phyloP scores from a whole-genome alignment of 2,329 filamentous ascomycete genomes.

The Bipolaris bicolor region DNA sequence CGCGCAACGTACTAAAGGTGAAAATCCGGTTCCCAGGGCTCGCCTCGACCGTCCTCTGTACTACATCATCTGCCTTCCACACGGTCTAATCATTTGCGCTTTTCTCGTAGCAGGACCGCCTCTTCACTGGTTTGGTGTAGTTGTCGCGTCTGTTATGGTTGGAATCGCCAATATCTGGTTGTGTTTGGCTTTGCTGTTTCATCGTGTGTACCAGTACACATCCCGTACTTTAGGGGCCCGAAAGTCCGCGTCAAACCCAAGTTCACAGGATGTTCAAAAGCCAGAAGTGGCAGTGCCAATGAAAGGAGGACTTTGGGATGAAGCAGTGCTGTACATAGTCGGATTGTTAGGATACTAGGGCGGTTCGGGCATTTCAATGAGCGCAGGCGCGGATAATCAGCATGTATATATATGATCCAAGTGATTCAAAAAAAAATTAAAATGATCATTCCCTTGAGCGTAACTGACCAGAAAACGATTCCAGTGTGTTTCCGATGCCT shows the following conservation, averaged over 20 bases:
- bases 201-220: conserved; percentile 60
- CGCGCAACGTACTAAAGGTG: conserved; percentile 52
- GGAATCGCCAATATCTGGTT: conserved; percentile 70
- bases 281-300: neutral
- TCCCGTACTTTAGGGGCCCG: conserved; percentile 54
- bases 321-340: neutral
- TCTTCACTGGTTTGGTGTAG: conserved; percentile 66
- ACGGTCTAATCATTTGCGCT: conserved; percentile 73
- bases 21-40: conserved; percentile 64
- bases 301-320: neutral
- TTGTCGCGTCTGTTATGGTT: conserved; percentile 55
- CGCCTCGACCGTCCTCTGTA: conserved; percentile 70
- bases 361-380: neutral
- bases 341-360: conserved; percentile 13
- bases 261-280: neutral
- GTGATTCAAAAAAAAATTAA: neutral
- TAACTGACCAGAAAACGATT: neutral
- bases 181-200: conserved; percentile 58
- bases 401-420: no score
- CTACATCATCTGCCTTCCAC: conserved; percentile 63
- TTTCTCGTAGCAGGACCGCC: conserved; percentile 64
- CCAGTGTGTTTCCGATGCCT: neutral
- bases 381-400: neutral
- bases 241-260: neutral
- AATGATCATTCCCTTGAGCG: no score